Evolutionary conservation across 768 basidiomycete genomes (phyloP).

Genomic region (Mrakia frigida): DNA sequence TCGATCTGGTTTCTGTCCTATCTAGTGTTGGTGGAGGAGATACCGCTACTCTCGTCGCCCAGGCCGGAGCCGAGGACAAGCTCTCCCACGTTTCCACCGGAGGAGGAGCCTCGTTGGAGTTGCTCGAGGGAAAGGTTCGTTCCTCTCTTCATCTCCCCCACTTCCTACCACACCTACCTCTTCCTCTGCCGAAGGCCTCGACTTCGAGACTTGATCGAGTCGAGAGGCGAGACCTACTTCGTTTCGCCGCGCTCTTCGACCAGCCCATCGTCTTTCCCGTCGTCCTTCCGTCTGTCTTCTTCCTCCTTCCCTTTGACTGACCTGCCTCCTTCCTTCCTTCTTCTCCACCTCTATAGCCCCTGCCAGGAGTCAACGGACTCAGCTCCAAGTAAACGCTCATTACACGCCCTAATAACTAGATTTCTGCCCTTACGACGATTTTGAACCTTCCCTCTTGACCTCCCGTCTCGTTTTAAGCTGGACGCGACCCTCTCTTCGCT

Average conservation of each 20-base stretch:
- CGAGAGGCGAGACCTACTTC: too few species aligned
- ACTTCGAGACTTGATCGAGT: too few species aligned
- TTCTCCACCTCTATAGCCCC: background rate
- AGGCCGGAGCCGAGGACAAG: constrained; percentile 74
- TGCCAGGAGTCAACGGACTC: constrained; percentile 4
- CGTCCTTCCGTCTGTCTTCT: background rate
- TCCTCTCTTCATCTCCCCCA: background rate
- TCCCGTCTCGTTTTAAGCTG: too few species aligned
- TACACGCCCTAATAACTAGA: background rate
- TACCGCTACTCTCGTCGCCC: constrained; percentile 77
- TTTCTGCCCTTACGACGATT: background rate
- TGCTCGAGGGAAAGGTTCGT: constrained; percentile 91
- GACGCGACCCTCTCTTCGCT: too few species aligned
- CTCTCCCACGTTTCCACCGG: constrained; percentile 96
- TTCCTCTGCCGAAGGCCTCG: too few species aligned
- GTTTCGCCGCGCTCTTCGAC: too few species aligned
- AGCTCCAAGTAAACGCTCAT: background rate
- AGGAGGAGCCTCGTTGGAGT: constrained; percentile 62
- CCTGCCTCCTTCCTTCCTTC: background rate
- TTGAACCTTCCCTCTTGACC: background rate
- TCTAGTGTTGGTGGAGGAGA: constrained; percentile 62
- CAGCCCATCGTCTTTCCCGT: too few species aligned
- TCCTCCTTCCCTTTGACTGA: constrained; percentile 1
- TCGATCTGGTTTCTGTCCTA: background rate
- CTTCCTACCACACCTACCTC: background rate